Evolutionary conservation across 2,329 filamentous ascomycete species (phyloP).

Genomic region (Sarocladium kiliense): DNA sequence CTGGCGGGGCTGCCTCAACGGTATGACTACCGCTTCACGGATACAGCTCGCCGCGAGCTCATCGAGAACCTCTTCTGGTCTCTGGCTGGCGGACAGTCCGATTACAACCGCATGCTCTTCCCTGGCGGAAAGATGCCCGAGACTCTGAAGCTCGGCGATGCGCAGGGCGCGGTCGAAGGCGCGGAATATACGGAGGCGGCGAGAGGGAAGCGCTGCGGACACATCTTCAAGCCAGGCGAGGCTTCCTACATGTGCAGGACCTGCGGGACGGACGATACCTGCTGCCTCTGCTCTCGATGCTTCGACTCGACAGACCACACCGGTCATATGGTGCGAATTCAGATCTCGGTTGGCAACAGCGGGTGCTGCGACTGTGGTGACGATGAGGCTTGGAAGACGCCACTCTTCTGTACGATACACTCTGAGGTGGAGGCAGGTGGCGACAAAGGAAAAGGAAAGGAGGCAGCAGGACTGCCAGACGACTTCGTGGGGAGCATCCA

Average conservation of each 20-base stretch:
- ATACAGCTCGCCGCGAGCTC: constrained; percentile 66
- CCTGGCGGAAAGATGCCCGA: constrained; percentile 63
- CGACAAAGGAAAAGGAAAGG: constrained; percentile 57
- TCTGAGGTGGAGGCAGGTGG: constrained; percentile 51
- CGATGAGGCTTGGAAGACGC: constrained; percentile 84
- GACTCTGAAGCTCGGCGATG: constrained; percentile 74
- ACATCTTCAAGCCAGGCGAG: constrained; percentile 94
- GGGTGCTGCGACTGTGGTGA: constrained; percentile 98
- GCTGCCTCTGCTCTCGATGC: constrained; percentile 87
- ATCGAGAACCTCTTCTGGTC: constrained; percentile 80
- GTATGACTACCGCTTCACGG: constrained; percentile 71
- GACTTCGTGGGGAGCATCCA: constrained; percentile 74
- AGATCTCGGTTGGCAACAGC: constrained; percentile 82
- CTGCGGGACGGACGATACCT: constrained; percentile 91
- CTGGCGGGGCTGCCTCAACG: constrained; percentile 71
- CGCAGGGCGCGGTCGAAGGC: constrained; percentile 88
- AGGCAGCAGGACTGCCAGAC: constrained; percentile 57
- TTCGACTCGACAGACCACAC: constrained; percentile 95
- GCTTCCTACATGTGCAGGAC: constrained; percentile 93
- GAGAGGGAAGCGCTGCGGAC: constrained; percentile 88
- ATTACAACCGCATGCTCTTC: constrained; percentile 77
- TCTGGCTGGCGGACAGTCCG: constrained; percentile 67
- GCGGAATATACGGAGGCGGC: constrained; percentile 92
- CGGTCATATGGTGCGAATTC: constrained; percentile 86
- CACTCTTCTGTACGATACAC: constrained; percentile 90